Percentiles rank a stretch among this genome's conserved stretches.
Evolutionary conservation across 805 yeast genomes (phyloP).

Genomic region (Ogataea haglerorum): DNA sequence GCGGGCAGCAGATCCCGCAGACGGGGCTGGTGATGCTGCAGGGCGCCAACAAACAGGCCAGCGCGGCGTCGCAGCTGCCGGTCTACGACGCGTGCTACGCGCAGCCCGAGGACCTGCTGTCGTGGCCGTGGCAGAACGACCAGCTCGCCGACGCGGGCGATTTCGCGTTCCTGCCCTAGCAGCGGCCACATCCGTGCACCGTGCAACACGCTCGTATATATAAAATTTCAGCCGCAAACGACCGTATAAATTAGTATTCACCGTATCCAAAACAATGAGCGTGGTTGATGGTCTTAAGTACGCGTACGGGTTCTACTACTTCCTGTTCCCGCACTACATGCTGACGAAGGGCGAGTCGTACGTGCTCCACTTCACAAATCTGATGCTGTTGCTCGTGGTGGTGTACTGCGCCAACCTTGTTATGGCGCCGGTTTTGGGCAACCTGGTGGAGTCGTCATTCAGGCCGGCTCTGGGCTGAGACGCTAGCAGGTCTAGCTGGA

Average conservation of each 20-base stretch:
- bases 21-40: slow-evolving; percentile 33
- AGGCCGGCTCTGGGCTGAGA: neutral
- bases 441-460: slow-evolving; percentile 4
- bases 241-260: neutral
- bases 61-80: slow-evolving; percentile 1
- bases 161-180: slow-evolving; percentile 7
- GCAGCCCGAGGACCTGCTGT: slow-evolving; percentile 7
- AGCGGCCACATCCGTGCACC: slow-evolving; percentile 5
- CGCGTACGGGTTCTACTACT: slow-evolving; percentile 35
- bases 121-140: slow-evolving; percentile 10
- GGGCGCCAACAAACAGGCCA: slow-evolving; percentile 8
- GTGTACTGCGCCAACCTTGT: slow-evolving; percentile 16
- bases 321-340: slow-evolving; percentile 48
- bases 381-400: slow-evolving; percentile 9
- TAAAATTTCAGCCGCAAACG: neutral
- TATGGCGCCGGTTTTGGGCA: slow-evolving; percentile 12
- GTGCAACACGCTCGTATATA: neutral
- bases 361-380: slow-evolving; percentile 19
- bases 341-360: slow-evolving; percentile 43
- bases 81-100: slow-evolving; percentile 3
- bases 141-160: slow-evolving; percentile 9
- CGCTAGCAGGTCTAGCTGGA: slow-evolving; percentile 6
- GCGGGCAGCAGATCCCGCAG: slow-evolving; percentile 39
- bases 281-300: slow-evolving; percentile 15
- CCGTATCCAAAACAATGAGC: slow-evolving; percentile 1